phyloP scores from a whole-genome alignment of 306 rosid genomes.

The Styphnolobium japonicum region DNA sequence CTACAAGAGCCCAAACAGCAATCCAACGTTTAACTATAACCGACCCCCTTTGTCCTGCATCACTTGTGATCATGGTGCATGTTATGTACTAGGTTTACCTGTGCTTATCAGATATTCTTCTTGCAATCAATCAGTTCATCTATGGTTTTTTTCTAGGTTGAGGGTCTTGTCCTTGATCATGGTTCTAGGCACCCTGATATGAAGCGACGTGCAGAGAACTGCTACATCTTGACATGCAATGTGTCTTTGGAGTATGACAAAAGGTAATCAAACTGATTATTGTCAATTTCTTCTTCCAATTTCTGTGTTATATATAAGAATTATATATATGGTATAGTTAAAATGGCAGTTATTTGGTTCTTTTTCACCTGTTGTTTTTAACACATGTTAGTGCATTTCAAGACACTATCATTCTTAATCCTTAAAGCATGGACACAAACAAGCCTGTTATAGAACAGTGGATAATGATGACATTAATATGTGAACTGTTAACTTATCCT shows the following conservation, averaged over 20 bases:
- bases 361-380: not conserved
- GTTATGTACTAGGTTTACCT: not conserved
- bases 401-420: not conserved
- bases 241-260: constrained; percentile 94
- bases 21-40: not conserved
- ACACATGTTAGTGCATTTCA: not conserved
- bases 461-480: not conserved
- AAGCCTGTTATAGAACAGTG: not conserved
- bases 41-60: not conserved
- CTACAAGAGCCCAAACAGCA: not conserved
- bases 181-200: constrained; percentile 99
- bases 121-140: constrained; percentile 4
- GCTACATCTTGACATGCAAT: constrained; percentile 79
- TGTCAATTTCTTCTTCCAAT: not conserved
- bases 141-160: constrained; percentile 53
- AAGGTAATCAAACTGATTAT: constrained; percentile 49
- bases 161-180: constrained; percentile 99
- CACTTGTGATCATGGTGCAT: not conserved
- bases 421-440: not conserved
- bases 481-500: not conserved
- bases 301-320: not conserved
- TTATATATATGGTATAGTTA: not conserved
- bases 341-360: not conserved
- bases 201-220: constrained; percentile 94
- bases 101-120: not conserved